Percentiles rank a stretch among this genome's conserved stretches.
Conservation (phyloP, 768 basidiomycete species). For the Phanerodontia chrysosporium region DNA sequence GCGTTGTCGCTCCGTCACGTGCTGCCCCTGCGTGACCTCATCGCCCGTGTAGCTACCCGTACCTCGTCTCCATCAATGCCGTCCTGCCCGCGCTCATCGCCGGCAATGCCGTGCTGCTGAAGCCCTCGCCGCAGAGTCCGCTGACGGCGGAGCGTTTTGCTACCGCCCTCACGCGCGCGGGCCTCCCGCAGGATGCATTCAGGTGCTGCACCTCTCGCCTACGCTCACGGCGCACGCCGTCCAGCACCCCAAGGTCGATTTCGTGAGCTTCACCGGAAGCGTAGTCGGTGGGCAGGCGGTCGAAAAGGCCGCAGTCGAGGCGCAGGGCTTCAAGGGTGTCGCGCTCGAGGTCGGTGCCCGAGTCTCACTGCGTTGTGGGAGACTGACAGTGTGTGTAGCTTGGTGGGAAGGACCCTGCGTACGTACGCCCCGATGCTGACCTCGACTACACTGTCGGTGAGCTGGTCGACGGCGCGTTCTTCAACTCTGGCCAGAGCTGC, state of each 20-base stretch:
- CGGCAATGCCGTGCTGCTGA: conserved; percentile 87
- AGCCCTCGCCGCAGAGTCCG: conserved; percentile 96
- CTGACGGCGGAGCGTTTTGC: conserved; percentile 80
- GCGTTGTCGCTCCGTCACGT: conserved; percentile 25
- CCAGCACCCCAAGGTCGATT: conserved; percentile 64
- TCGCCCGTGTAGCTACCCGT: conserved; percentile 61
- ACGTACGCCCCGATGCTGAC: conserved; percentile 85
- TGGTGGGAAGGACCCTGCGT: conserved; percentile 97
- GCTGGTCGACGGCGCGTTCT: conserved; percentile 92
- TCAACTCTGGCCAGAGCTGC: conserved; percentile 98
- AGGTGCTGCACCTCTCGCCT: conserved; percentile 72
- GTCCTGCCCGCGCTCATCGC: conserved; percentile 89
- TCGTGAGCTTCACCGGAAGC: conserved; percentile 89
- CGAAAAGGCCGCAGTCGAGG: conserved; percentile 61
- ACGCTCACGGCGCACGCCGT: conserved; percentile 56
- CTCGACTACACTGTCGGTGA: conserved; percentile 78
- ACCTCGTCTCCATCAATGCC: conserved; percentile 86
- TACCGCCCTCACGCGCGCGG: conserved; percentile 63
- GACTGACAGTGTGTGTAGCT: conserved; percentile 43
- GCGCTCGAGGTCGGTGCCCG: conserved; percentile 61
- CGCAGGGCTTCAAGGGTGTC: conserved; percentile 78
- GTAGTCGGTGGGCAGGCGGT: conserved; percentile 76
- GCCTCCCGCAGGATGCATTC: conserved; percentile 73
- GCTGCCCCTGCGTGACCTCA: neutral
- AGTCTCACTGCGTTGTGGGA: too few relatives aligned